Conservation (phyloP, 441 rosid species). For the Gossypium schwendimanii region DNA sequence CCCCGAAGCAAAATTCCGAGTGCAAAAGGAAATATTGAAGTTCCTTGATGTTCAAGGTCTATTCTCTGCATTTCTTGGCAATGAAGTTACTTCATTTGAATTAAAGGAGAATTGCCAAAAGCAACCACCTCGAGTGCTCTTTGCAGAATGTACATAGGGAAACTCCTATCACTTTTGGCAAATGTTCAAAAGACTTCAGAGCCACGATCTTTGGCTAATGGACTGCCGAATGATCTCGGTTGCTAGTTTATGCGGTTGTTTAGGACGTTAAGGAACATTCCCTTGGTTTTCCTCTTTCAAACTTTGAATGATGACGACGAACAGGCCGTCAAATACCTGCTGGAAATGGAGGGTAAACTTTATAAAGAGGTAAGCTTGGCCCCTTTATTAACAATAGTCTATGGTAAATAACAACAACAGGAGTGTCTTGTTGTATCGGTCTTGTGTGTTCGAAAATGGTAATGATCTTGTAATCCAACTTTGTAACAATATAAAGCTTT, state of each 20-base stretch:
- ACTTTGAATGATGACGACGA: slow-evolving; percentile 68
- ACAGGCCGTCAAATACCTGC: slow-evolving; percentile 57
- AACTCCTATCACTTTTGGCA: slow-evolving; percentile 68
- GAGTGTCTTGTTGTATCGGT: neutral
- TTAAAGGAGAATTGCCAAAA: slow-evolving; percentile 92
- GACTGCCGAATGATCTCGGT: slow-evolving; percentile 11
- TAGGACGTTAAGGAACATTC: slow-evolving; percentile 55
- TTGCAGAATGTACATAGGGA: slow-evolving; percentile 79
- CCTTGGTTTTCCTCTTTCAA: slow-evolving; percentile 82
- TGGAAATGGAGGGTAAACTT: slow-evolving; percentile 62
- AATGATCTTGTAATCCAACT: neutral
- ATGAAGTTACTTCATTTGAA: slow-evolving; percentile 91
- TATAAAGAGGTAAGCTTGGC: slow-evolving; percentile 50
- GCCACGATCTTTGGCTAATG: slow-evolving; percentile 30
- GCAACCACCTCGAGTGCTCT: slow-evolving; percentile 58
- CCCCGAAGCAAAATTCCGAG: slow-evolving; percentile 55
- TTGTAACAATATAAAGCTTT: neutral
- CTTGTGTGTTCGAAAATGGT: neutral
- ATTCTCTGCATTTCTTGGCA: slow-evolving; percentile 83
- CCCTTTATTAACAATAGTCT: neutral
- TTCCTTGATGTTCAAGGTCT: slow-evolving; percentile 90
- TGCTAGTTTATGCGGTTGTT: neutral
- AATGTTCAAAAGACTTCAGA: slow-evolving; percentile 64
- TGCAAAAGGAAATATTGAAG: slow-evolving; percentile 79
- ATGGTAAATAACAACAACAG: neutral